Evolutionary conservation across 805 yeast genomes (phyloP), one percentile per base, ranked within the genome.

Genomic region (Saccharomyces kudriavzevii): DNA sequence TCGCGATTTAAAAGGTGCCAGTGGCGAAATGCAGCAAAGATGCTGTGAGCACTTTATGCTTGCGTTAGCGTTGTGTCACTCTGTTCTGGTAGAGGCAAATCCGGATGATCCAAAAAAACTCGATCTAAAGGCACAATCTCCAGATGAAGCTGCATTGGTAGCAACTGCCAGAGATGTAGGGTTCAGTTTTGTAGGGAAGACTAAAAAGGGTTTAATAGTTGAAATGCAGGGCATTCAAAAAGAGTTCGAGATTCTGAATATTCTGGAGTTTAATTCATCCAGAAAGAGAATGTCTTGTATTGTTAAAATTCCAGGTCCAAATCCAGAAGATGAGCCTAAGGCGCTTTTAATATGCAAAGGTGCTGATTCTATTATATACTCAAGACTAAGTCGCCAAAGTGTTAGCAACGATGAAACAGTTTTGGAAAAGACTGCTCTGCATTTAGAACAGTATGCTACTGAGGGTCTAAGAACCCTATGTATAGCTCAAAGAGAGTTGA

Each of bases 201-300:
- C 90, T 9, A 85, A 85, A 63, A 76, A 77, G 49, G 94, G 92
- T 54, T 62, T 85, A 20, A 70, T 85, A 49, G 74, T 87, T 48
- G 82, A 83, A 52, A 82, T 83, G 40, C 89, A 85, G 67, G 94
- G 94, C 56, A 77, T 74, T 49, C 76, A 77, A 55, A 82, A 83
- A 62, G 91, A 87, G 59, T 86, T 81, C 65, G 88, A 85, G 64
- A 74, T 87, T 30, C 69, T 87, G 56, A 87, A 86, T 61, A 78
- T 83, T 22, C 69, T 87, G 58, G 94, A 87, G 63, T 87, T 87
- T 70, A 87, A 87, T 62, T 87, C 94, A 6, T 85, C 94, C 0
- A 81, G 95, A 74, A 87, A 87, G 72, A 83, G 95, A 77, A 87
- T 87, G 95, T 84, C 91, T 77, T 86, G 87, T 14, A 83, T 87